Base-by-base conservation (phyloP, 2,329 filamentous ascomycete genomes). In the Periconia digitata region DNA sequence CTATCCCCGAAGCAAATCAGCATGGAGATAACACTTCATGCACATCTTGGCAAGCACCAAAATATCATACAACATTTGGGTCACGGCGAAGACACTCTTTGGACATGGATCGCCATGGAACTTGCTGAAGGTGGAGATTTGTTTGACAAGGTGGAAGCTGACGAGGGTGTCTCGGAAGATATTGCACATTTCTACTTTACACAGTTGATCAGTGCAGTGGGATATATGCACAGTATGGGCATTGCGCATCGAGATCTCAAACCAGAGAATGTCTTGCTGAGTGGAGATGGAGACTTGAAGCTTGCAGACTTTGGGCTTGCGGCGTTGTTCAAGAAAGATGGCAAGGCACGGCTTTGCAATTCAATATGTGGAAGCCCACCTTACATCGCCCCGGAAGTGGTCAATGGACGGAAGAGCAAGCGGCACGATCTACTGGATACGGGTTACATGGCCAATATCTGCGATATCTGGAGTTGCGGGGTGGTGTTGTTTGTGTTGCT, bases 41-140 rank as follows among this genome's bases (percentile, higher is more conserved):
- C 85, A 43, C 87, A 92, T 66, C 86, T 97, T 46, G 90, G 89
- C 40, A 86, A 89, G 57, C 95, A 99, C 69, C 84, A 86, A 45
- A 96, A 99, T 71, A 87, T 99, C 56, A 96, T 99, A 63, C 87
- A 90, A 66, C 96, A 90, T 81, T 91, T 95, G 61, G 86, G 87
- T 36, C 88, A 86, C 1, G 92, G 91, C 46, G 90, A 96, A 70
- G 92, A 99, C 68, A 65, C 79, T 0, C 75, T 86, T 16, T 99
- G 94, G 92, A 84, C 89, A 60, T 99, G 94, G 94, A 96, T 99
- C 60, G 92, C 92, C 34, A 96, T 99, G 91, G 94, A 99, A 72
- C 87, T 90, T 59, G 94, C 94, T 39, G 90, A 95, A 62, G 94
- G 94, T 36, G 94, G 94, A 10, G 94, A 99, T 69, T 79, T 99